These are phyloP conservation scores for Teunomyces pallodes DNA, from an alignment of 805 yeast species.

Conservation along the genomic window DNA sequence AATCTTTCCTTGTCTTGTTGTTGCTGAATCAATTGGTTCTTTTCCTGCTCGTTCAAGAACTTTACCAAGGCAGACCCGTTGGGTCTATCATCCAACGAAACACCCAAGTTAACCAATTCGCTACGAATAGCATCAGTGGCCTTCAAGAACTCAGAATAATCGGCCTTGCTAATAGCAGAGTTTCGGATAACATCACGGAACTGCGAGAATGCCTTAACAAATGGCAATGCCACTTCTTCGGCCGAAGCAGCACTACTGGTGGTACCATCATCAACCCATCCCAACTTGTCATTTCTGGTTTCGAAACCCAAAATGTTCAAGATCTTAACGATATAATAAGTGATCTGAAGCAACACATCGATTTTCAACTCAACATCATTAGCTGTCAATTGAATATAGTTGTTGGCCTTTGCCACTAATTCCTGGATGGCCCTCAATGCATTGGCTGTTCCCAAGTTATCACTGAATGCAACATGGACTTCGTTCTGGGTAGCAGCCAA, in stretches of 20 bases:
- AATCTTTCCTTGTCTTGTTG: constrained; percentile 58
- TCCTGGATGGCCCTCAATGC: constrained; percentile 67
- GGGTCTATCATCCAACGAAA: constrained; percentile 84
- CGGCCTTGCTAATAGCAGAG: constrained; percentile 63
- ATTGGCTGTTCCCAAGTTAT: constrained; percentile 77
- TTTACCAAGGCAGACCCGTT: constrained; percentile 82
- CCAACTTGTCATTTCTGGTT: constrained; percentile 64
- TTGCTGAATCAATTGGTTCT: constrained; percentile 56
- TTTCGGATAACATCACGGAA: constrained; percentile 83
- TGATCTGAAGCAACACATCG: constrained; percentile 64
- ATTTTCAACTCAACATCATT: constrained; percentile 49
- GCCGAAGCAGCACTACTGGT: constrained; percentile 17
- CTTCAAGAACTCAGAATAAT: constrained; percentile 51
- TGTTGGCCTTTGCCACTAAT: constrained; percentile 67
- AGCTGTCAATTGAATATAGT: constrained; percentile 55
- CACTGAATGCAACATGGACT: constrained; percentile 81
- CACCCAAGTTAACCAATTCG: constrained; percentile 71
- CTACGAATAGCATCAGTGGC: constrained; percentile 73
- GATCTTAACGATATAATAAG: constrained; percentile 69
- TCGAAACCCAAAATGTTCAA: constrained; percentile 75
- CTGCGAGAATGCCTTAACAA: constrained; percentile 67
- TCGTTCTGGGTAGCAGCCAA: constrained; percentile 51
- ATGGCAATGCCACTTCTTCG: constrained; percentile 80
- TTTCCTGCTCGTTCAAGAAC: constrained; percentile 69
- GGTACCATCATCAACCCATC: constrained; percentile 61